Evolutionary conservation across 1,284 basidiomycete species (phyloP).

Genomic region (Erythrobasidium hasegawianum): DNA sequence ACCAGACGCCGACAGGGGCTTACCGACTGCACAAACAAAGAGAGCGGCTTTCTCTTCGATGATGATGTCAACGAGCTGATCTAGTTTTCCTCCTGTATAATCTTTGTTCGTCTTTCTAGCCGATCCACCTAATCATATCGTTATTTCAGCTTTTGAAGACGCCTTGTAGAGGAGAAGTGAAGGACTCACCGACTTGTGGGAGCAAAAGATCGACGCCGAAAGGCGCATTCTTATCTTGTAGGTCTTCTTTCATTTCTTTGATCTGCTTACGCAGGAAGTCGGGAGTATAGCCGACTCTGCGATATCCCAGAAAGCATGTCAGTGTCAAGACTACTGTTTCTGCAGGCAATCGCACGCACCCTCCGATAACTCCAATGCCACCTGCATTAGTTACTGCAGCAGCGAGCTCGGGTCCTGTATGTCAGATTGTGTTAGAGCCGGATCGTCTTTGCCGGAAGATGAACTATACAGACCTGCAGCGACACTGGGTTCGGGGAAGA

Average conservation of each 20-base stretch:
- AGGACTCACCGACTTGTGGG: conserved; percentile 60
- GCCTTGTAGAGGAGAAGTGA: conserved; percentile 48
- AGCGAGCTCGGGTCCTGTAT: background rate
- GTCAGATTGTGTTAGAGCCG: too few species aligned
- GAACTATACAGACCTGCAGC: too few species aligned
- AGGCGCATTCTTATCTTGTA: conserved; percentile 62
- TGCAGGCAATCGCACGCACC: conserved; percentile 70
- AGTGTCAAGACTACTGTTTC: conserved; percentile 34
- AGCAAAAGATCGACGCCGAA: conserved; percentile 84
- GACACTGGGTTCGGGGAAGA: too few species aligned
- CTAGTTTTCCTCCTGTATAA: conserved; percentile 40
- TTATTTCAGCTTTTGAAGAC: too few species aligned
- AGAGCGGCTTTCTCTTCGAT: conserved; percentile 76
- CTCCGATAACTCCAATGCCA: conserved; percentile 81
- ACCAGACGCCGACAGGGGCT: too few species aligned
- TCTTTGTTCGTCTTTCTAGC: conserved; percentile 39
- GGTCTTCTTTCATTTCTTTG: conserved; percentile 61
- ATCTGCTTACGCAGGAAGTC: conserved; percentile 58
- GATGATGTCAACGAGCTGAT: conserved; percentile 77
- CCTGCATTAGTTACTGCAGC: conserved; percentile 69
- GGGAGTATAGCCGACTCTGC: conserved; percentile 40
- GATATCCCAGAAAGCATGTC: background rate
- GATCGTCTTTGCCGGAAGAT: too few species aligned
- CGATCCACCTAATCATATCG: background rate
- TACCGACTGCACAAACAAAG: conserved; percentile 75